Base-by-base conservation (phyloP, 768 basidiomycete species). In the Pilatotrama ljubarskyi region DNA sequence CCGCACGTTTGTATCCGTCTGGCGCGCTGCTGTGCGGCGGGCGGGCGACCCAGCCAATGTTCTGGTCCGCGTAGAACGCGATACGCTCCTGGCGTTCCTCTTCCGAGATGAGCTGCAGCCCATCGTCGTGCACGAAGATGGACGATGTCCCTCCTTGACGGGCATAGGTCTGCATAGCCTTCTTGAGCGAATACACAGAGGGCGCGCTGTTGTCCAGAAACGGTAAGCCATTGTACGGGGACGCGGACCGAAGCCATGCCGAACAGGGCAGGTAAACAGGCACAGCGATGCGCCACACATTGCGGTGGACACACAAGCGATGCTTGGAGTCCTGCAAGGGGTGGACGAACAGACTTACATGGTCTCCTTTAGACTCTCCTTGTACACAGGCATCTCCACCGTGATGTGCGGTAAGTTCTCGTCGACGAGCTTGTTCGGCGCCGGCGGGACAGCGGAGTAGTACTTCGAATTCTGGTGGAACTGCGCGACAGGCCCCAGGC, bases 101-200 rank as follows among this genome's bases (percentile, higher is more conserved):
- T 40, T 82, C 78, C 35, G 75, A 74, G 62, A 92, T 72, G 22
- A 86, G 72, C 70, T 92, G 91, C 65, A 93, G 73, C 26, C 92
- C 93, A 69, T 93, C 92, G 68, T 93, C 93, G 71, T 91, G 89
- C 15, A 95, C 77, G 44, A 93, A 80, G 69, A 95, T 91, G 25
- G 84, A 72, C 10, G 88, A 90, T 1, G 88, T 87, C 5, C 91
- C 91, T 48, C 93, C 91, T 72, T 95, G 92, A n/a, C 91, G 80
- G 5, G 92, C 91, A 68, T 93, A 93, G n/a, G 90, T 90, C 71
- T 90, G 90, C 85, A 93, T 93, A 0, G 91, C 91, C 75, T 86
- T 87, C 74, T 92, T 92, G 62, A 87, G 75, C 0, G 88, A 93
- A 66, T 81, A 81, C 4, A 95, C 85, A 17, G 90, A 91, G 4